Conservation (phyloP, 1,284 basidiomycete genomes). For the Afroboletus lepidellus region DNA sequence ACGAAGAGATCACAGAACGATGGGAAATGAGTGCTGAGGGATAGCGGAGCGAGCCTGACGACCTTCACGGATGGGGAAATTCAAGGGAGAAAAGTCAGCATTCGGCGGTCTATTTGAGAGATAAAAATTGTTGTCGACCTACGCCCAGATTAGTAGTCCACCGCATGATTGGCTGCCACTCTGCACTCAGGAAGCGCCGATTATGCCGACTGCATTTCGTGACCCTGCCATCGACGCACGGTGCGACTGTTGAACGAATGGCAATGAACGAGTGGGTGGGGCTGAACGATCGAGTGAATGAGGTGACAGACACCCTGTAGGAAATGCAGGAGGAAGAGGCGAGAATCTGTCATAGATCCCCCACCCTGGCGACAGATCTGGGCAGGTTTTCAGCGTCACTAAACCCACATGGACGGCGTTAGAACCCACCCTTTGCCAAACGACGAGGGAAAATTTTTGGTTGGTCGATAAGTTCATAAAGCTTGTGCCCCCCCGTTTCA, state of each 20-base stretch:
- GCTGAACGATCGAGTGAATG: too few species aligned
- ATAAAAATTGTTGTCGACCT: background rate
- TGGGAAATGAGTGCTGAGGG: background rate
- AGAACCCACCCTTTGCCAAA: conserved; percentile 12
- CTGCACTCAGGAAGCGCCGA: too few species aligned
- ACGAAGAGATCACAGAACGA: background rate
- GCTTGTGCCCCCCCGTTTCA: background rate
- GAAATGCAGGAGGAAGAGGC: background rate
- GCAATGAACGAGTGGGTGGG: too few species aligned
- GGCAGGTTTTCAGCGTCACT: conserved; percentile 1
- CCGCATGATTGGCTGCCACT: too few species aligned
- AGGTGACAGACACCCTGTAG: too few species aligned
- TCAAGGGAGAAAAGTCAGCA: background rate
- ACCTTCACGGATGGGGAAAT: background rate
- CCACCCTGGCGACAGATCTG: conserved; percentile 7
- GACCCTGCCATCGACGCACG: too few species aligned
- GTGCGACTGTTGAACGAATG: too few species aligned
- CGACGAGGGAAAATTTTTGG: background rate
- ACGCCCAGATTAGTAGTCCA: background rate
- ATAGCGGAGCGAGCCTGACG: background rate
- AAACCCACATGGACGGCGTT: background rate
- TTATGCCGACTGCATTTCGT: too few species aligned
- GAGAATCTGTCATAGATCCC: background rate
- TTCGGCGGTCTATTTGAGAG: background rate
- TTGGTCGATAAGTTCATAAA: conserved; percentile 8